These are phyloP conservation scores for Rhizopogon roseolus DNA, from an alignment of 768 basidiomycete species.

Conservation along the genomic window DNA sequence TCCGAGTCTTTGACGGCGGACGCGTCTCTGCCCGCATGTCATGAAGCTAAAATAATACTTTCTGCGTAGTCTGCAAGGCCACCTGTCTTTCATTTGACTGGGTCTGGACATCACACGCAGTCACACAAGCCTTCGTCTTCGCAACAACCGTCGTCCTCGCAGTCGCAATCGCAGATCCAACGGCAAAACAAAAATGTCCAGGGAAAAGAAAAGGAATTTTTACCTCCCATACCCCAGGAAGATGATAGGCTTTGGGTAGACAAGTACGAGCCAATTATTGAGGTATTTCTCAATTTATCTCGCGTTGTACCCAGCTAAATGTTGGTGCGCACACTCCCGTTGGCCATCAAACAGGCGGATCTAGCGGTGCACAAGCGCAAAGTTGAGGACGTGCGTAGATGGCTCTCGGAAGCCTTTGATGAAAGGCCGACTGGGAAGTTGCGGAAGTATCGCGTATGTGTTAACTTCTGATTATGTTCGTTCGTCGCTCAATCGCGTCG, in stretches of 20 bases:
- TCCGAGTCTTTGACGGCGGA: no score
- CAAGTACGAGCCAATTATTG: constrained; percentile 54
- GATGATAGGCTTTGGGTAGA: constrained; percentile 57
- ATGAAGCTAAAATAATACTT: not conserved
- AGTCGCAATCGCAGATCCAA: constrained; percentile 1
- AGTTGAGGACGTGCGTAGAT: constrained; percentile 70
- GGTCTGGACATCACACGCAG: constrained; percentile 6
- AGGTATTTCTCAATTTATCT: constrained; percentile 33
- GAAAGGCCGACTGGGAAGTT: constrained; percentile 61
- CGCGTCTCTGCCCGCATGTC: not conserved
- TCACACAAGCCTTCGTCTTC: constrained; percentile 4
- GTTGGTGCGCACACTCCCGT: not conserved
- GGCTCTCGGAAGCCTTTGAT: constrained; percentile 70
- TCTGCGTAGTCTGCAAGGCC: constrained; percentile 10
- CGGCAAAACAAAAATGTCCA: constrained; percentile 11
- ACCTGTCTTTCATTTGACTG: constrained; percentile 18
- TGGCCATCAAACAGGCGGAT: constrained; percentile 43
- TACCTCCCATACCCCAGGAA: constrained; percentile 2
- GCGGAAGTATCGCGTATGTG: constrained; percentile 68
- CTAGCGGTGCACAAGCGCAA: constrained; percentile 79
- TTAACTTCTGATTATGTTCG: not conserved
- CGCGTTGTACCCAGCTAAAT: not conserved
- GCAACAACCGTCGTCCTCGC: not conserved
- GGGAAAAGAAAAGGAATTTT: constrained; percentile 17
- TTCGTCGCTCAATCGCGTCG: not conserved